Evolutionary conservation across 352 stramenopile genomes (phyloP).

Genomic region (Pythium aphanidermatum): DNA sequence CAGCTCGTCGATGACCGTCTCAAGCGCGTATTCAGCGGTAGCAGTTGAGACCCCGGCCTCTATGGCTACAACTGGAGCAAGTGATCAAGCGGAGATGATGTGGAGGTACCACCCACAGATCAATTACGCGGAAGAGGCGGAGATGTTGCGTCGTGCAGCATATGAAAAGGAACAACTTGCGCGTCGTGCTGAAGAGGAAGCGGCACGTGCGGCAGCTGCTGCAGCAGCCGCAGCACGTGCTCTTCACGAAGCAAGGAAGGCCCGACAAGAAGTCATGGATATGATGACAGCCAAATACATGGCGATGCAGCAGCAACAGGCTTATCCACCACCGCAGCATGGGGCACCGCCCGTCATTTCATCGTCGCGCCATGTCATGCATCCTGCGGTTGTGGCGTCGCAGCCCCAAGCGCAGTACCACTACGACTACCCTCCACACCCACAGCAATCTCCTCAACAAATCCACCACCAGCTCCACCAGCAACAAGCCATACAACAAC

Average conservation of each 20-base stretch:
- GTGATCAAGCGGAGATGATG: constrained; percentile 54
- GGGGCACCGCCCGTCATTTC: constrained; percentile 3
- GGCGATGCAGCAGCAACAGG: constrained; percentile 62
- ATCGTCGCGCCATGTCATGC: constrained; percentile 10
- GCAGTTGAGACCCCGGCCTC: background rate
- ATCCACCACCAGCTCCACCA: constrained; percentile 38
- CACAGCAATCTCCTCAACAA: constrained; percentile 42
- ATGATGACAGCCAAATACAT: constrained; percentile 76
- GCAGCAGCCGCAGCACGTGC: constrained; percentile 63
- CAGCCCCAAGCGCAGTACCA: constrained; percentile 36
- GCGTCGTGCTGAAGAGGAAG: constrained; percentile 76
- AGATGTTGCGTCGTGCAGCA: constrained; percentile 53
- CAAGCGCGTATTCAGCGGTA: background rate
- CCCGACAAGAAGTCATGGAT: constrained; percentile 74
- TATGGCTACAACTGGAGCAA: constrained; percentile 15
- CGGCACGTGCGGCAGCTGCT: constrained; percentile 55
- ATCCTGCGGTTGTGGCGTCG: constrained; percentile 18
- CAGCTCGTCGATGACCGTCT: constrained; percentile 6
- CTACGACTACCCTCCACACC: constrained; percentile 38
- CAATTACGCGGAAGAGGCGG: constrained; percentile 65
- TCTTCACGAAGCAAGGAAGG: constrained; percentile 70
- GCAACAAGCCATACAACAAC: constrained; percentile 40
- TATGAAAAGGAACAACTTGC: constrained; percentile 59
- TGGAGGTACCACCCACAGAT: constrained; percentile 70
- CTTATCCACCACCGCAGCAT: constrained; percentile 20